Evolutionary conservation across 345 rosid genomes (phyloP), one percentile per base, ranked within the genome.

Genomic region (Leavenworthia alabamica): DNA sequence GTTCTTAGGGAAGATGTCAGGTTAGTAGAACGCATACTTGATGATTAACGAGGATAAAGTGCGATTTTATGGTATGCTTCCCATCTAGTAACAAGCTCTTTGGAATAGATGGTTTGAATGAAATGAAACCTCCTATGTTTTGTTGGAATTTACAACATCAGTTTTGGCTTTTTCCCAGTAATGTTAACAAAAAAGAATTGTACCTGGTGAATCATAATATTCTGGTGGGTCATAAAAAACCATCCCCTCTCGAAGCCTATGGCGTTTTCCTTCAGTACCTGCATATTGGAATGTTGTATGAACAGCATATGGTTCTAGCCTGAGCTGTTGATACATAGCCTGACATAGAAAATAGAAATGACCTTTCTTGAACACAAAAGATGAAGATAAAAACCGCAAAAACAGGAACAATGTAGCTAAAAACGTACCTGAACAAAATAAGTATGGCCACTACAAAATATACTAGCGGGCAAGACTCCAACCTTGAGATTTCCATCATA

Each of bases 281-380:
- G 80, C 97, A 79, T 84, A 93, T 56, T 93, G 99, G 74, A 87
- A 93, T 13, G 99, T 93, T 68, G 99, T 93, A 75, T 93, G 99
- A 73, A 93, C 65, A 7, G 97, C 97, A 53, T 87, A 93, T 42
- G 99, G 95, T 69, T 89, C 89, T 77, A 93, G 74, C 55, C 88
- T 84, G 27, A 93, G 86, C 70, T 89, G 96, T 58, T 85, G 81
- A 79, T 85, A 79, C 85, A 82, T 81, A 49, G 92, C 91, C 99
- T 93, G 80, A 68, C 49, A 77, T 66, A 27, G 58, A 51, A 58
- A 41, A 56, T 41, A 35, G 39, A 32, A 55, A 5, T 8, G 15
- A 63, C 10, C 37, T 20, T 17, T 45, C 23, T 7, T 44, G 35
- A 7, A 43, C 53, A 54, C n/a, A n/a, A 44, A 37, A 13, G 63